Percentiles rank a stretch among this genome's conserved stretches.
phyloP scores from a whole-genome alignment of 1,139 yeast species.

The Kluyveromyces sp. region DNA sequence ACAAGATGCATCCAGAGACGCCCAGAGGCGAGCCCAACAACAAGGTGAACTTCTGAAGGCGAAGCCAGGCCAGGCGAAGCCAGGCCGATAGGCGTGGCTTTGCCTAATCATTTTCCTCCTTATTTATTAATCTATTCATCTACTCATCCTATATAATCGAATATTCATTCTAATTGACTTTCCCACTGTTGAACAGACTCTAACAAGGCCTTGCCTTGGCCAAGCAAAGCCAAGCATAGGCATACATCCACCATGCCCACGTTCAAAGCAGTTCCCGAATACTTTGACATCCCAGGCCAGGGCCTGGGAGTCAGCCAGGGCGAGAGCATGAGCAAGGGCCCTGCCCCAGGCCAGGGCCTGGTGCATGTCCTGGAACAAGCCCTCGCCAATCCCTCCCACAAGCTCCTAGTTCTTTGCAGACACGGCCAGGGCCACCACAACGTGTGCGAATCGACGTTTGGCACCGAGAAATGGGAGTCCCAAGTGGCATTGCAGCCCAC shows the following conservation, averaged over 20 bases:
- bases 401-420: conserved; percentile 55
- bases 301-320: too few species aligned
- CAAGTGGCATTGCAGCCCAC: conserved; percentile 49
- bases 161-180: too few species aligned
- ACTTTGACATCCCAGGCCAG: conserved; percentile 11
- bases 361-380: conserved; percentile 41
- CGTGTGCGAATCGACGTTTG: conserved; percentile 49
- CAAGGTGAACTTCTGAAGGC: conserved; percentile 26
- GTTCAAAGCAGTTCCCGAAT: conserved; percentile 22
- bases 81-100: too few species aligned
- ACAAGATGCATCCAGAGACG: conserved; percentile 5
- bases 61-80: too few species aligned
- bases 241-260: background rate
- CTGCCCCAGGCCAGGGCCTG: background rate
- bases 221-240: too few species aligned
- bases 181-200: too few species aligned
- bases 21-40: conserved; percentile 29
- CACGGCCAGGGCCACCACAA: conserved; percentile 81
- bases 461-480: conserved; percentile 48
- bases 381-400: conserved; percentile 40
- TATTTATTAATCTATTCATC: too few species aligned
- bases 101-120: too few species aligned
- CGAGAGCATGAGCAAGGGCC: too few species aligned
- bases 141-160: too few species aligned
- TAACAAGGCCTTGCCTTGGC: too few species aligned